Conservation (phyloP, 192 early-diverging fungal genomes). For the Coemansia asiatica region DNA sequence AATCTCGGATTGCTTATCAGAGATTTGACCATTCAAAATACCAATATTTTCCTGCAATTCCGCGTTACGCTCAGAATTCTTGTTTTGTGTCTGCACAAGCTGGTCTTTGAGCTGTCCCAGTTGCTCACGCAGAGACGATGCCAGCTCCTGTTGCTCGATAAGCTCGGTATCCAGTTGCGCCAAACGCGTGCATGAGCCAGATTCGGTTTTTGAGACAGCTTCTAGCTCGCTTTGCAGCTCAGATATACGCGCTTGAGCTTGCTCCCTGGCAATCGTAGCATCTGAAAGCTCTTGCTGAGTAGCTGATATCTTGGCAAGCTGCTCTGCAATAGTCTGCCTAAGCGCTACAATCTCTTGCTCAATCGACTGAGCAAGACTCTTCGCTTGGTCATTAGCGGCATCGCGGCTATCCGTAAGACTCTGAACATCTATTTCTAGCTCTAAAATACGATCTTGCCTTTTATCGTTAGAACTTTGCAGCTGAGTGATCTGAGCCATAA, state of each 20-base stretch:
- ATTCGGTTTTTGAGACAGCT: neutral
- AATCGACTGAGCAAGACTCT: neutral
- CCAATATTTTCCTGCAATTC: conserved; percentile 1
- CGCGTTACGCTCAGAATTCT: neutral
- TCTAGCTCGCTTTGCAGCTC: neutral
- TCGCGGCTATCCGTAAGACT: neutral
- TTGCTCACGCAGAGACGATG: neutral
- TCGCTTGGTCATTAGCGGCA: neutral
- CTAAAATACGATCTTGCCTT: neutral
- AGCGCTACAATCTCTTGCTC: neutral
- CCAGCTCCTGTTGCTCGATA: neutral
- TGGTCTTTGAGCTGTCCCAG: neutral
- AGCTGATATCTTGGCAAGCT: neutral
- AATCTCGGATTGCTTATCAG: neutral
- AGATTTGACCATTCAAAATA: neutral
- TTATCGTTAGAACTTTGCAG: neutral
- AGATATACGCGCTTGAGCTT: neutral
- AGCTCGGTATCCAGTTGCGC: conserved; percentile 7
- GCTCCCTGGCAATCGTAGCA: neutral
- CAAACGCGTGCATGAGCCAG: neutral
- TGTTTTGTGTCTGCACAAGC: neutral
- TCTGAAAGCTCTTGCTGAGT: neutral
- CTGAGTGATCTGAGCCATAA: neutral
- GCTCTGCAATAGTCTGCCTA: neutral
- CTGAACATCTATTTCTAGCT: neutral